Percentiles rank a stretch among this genome's conserved stretches.
Conservation (phyloP, 352 stramenopile genomes). For the Blastocystis sp. region DNA sequence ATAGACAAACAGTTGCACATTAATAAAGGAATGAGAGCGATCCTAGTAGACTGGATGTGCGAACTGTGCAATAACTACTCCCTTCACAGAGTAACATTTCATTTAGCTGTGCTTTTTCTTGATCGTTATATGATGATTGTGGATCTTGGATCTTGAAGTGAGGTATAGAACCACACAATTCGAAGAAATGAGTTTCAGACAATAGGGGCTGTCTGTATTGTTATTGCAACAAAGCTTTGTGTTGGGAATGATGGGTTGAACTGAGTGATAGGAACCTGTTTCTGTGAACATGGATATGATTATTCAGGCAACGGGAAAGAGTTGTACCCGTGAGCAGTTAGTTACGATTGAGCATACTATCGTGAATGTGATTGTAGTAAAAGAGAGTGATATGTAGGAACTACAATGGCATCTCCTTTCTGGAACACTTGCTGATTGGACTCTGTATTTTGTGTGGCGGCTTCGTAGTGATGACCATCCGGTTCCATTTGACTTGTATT, state of each 20-base stretch:
- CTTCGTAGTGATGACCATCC: not conserved
- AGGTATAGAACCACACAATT: not conserved
- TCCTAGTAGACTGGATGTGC: conserved; percentile 66
- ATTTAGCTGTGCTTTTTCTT: conserved; percentile 63
- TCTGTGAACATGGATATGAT: conserved; percentile 40
- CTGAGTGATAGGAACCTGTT: conserved; percentile 20
- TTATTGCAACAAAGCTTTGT: conserved; percentile 28
- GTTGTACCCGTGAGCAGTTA: conserved; percentile 16
- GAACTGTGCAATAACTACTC: conserved; percentile 65
- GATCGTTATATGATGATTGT: conserved; percentile 65
- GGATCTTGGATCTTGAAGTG: not conserved
- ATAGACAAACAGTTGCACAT: conserved; percentile 60
- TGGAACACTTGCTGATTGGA: conserved; percentile 18
- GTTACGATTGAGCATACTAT: not conserved
- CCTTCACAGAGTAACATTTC: conserved; percentile 64
- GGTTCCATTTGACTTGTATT: conserved; percentile 39
- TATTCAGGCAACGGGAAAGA: conserved; percentile 21
- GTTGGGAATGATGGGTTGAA: not conserved
- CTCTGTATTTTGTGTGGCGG: not conserved
- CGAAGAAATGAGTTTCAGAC: conserved; percentile 34
- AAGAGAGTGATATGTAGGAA: not conserved
- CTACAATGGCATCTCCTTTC: conserved; percentile 2
- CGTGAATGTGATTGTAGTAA: not conserved
- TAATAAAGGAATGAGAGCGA: conserved; percentile 64
- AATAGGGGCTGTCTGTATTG: conserved; percentile 5